These are phyloP conservation scores for Trametopsis cervina DNA, from an alignment of 768 basidiomycete species.

Conservation along the genomic window DNA sequence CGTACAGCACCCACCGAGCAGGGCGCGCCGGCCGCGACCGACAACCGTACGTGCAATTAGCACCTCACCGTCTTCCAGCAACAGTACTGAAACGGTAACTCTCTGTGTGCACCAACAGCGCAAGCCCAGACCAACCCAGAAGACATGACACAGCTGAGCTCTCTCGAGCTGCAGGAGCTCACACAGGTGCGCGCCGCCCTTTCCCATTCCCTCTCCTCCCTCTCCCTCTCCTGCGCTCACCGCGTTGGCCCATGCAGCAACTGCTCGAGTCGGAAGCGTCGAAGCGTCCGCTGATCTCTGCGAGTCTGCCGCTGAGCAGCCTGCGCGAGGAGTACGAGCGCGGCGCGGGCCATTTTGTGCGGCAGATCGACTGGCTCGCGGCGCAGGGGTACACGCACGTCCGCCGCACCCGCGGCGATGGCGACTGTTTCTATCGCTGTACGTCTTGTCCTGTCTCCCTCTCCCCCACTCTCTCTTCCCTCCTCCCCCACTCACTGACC, in stretches of 20 bases:
- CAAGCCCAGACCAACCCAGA: not conserved
- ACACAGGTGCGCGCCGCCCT: not conserved
- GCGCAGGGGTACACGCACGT: constrained; percentile 57
- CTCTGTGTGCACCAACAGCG: not conserved
- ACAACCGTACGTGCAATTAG: not conserved
- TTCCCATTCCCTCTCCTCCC: not conserved
- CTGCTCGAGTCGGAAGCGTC: constrained; percentile 13
- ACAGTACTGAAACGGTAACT: not conserved
- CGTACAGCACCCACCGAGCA: not conserved
- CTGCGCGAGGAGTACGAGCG: constrained; percentile 64
- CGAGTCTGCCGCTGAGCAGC: constrained; percentile 41
- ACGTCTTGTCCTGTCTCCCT: constrained; percentile 18
- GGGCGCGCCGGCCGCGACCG: not conserved
- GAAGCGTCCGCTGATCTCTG: constrained; percentile 47
- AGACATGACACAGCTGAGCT: not conserved
- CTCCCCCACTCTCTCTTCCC: too few species aligned
- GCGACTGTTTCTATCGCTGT: constrained; percentile 93
- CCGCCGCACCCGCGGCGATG: constrained; percentile 69
- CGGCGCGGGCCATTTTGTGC: constrained; percentile 50
- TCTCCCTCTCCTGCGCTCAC: not conserved
- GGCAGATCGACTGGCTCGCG: constrained; percentile 70
- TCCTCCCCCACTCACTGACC: too few species aligned
- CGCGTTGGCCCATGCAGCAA: constrained; percentile 31
- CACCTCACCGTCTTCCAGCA: too few species aligned
- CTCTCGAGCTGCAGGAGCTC: not conserved